Percentiles rank a stretch among this genome's conserved stretches.
Conservation (phyloP, 768 basidiomycete species). For the Chalciporus chontae region DNA sequence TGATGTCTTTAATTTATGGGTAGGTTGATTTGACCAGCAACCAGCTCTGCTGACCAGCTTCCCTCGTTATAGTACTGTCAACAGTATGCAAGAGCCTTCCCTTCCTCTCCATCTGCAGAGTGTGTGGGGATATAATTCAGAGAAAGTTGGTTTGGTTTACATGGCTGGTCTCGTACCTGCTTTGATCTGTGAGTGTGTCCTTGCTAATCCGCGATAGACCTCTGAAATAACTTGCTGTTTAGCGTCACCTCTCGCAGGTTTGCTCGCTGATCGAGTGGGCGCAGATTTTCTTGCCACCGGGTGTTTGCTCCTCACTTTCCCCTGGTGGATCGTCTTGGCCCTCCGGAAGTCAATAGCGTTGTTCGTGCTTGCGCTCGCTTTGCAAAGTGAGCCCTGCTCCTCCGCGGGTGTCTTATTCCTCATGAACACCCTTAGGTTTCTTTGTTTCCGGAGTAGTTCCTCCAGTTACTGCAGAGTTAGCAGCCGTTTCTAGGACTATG, state of each 20-base stretch:
- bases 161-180: slow-evolving; percentile 63
- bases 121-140: slow-evolving; percentile 45
- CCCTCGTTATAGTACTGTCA: slow-evolving; percentile 38
- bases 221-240: background rate
- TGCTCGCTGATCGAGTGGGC: slow-evolving; percentile 52
- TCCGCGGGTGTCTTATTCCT: background rate
- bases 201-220: background rate
- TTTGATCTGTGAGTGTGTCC: slow-evolving; percentile 51
- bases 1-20: slow-evolving; percentile 53
- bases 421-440: slow-evolving; percentile 42
- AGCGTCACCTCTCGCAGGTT: slow-evolving; percentile 63
- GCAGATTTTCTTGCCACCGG: slow-evolving; percentile 50
- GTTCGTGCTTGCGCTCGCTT: slow-evolving; percentile 39
- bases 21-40: slow-evolving; percentile 24
- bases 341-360: slow-evolving; percentile 48
- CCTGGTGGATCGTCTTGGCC: slow-evolving; percentile 60
- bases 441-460: slow-evolving; percentile 58
- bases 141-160: slow-evolving; percentile 63
- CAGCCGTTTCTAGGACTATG: slow-evolving; percentile 50
- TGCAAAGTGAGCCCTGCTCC: slow-evolving; percentile 46
- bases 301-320: slow-evolving; percentile 50
- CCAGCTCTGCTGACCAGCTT: background rate
- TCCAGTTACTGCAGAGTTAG: slow-evolving; percentile 65
- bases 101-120: slow-evolving; percentile 52
- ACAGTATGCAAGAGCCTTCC: slow-evolving; percentile 51